Base-by-base conservation (phyloP, 371 early-diverging fungal genomes). In the Mortierella sp. region DNA sequence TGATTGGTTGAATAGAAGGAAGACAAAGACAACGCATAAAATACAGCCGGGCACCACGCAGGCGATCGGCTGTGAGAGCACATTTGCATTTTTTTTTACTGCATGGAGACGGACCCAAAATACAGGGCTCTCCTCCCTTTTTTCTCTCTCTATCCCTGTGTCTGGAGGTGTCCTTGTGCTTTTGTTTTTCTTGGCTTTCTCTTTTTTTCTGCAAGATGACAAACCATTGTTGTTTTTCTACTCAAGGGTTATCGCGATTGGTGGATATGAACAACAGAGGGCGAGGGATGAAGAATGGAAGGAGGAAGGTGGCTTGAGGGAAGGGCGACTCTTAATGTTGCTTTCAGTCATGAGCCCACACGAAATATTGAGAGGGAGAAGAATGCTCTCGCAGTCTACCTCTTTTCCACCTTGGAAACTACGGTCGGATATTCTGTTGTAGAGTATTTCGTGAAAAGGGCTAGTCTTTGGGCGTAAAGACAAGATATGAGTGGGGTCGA, bases 181-280 rank as follows among this genome's bases (percentile, higher is more conserved):
- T 38, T 63, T 35, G 2, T 21, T 32, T 65, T 65, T 65, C 65
- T 65, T 65, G 65, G 65, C 65, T 38, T 65, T 60, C 14, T 29
- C 24, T 29, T 63, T 18, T 21, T 21, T 35, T 35, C 65, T 65
- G 65, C 65, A 65, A 38, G 65, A 65, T 65, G 65, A 65, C 65
- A 65, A 65, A 65, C 65, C 65, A 38, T 38, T 65, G 65, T 65
- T 65, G 65, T 65, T 65, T 65, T 63, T 63, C 35, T 65, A 65
- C 24, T 38, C 18, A 65, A 41, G 11, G 12, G 38, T 16, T 21
- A 14, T 14, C 21, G 24, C 38, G 65, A 65, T 65, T 65, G 65
- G 65, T 65, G 21, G 65, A 38, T 65, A 12, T 38, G 38, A 21
- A 35, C 21, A 65, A 65, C 16, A 14, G 7, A 5, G 65, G 21